phyloP scores from a whole-genome alignment of 768 basidiomycete genomes.

The Calocera viscosa region DNA sequence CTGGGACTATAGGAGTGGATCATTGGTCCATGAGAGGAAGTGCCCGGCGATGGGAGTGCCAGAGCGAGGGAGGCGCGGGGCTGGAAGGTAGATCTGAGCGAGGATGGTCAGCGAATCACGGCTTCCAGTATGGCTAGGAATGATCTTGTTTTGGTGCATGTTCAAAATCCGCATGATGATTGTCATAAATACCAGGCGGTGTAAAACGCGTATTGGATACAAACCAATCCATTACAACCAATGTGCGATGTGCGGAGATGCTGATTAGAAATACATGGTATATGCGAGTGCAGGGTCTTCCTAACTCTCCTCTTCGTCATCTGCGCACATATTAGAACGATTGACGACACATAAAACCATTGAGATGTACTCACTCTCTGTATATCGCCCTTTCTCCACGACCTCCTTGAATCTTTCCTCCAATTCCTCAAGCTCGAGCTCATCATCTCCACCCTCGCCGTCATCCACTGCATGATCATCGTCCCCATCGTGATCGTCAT shows the following conservation, averaged over 20 bases:
- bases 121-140: too few relatives aligned
- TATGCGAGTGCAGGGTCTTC: not conserved
- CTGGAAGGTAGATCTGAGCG: too few relatives aligned
- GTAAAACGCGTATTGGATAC: not conserved
- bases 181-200: not conserved
- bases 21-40: not conserved
- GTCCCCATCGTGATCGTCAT: not conserved
- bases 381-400: not conserved
- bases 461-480: not conserved
- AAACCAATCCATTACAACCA: not conserved
- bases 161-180: not conserved
- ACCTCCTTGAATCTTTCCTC: constrained; percentile 3
- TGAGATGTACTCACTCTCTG: not conserved
- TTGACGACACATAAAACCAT: not conserved
- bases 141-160: not conserved
- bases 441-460: not conserved
- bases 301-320: not conserved
- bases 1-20: not conserved
- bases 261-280: not conserved
- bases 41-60: not conserved
- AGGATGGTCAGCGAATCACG: too few relatives aligned
- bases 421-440: not conserved
- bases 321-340: not conserved
- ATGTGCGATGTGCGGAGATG: not conserved
- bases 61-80: not conserved